Percentiles rank a stretch among this genome's conserved stretches.
Evolutionary conservation across 2,329 filamentous ascomycete species (phyloP).

Genomic region (Diplodia intermedia): DNA sequence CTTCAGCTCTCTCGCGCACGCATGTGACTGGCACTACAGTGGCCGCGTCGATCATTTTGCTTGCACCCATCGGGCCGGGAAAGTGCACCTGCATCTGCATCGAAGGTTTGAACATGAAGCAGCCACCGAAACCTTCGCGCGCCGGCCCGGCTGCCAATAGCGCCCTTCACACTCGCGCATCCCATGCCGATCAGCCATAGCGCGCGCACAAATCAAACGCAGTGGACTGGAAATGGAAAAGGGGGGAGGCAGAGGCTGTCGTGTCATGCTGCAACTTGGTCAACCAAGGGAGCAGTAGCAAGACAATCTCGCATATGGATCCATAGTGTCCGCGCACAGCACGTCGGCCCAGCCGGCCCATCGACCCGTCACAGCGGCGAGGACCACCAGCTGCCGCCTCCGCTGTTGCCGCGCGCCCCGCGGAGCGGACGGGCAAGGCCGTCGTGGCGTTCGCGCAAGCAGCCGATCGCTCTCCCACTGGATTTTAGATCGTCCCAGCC

Average conservation of each 20-base stretch:
- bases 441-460: background rate
- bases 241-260: background rate
- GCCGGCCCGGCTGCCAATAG: background rate
- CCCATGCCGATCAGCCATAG: background rate
- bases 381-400: too few species aligned
- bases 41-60: too few species aligned
- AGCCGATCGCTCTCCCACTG: background rate
- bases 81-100: too few species aligned
- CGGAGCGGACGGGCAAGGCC: background rate
- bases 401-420: background rate
- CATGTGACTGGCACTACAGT: too few species aligned
- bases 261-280: background rate
- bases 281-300: background rate
- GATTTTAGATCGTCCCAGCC: too few species aligned
- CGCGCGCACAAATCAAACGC: background rate
- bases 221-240: background rate
- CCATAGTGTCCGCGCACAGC: background rate
- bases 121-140: conserved; percentile 1
- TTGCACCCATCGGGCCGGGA: too few species aligned
- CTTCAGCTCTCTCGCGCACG: too few species aligned
- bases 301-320: background rate
- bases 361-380: too few species aligned
- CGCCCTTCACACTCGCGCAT: background rate
- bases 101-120: background rate
- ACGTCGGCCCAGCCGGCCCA: too few species aligned